Evolutionary conservation across 495 filamentous ascomycete species (phyloP).

Genomic region (Aspergillus steynii): DNA sequence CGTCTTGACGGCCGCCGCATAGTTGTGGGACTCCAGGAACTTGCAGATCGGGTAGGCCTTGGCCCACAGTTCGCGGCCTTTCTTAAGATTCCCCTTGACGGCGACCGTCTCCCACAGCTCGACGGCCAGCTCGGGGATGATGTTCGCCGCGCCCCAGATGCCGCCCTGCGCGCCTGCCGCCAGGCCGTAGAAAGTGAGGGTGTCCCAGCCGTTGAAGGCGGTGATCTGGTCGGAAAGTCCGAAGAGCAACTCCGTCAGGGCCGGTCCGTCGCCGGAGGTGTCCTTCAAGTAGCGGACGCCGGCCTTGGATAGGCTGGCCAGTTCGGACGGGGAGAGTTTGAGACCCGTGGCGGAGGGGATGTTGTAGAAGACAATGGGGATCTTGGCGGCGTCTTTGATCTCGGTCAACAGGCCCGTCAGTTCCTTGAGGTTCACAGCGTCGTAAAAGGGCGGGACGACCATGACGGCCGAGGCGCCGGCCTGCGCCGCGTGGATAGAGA

Average conservation of each 20-base stretch:
- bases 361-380: slow-evolving; percentile 40
- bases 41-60: slow-evolving; percentile 39
- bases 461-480: slow-evolving; percentile 35
- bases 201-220: slow-evolving; percentile 41
- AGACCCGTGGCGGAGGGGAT: slow-evolving; percentile 32
- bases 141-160: slow-evolving; percentile 39
- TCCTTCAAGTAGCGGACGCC: slow-evolving; percentile 40
- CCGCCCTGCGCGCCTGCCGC: slow-evolving; percentile 30
- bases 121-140: slow-evolving; percentile 39
- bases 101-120: slow-evolving; percentile 35
- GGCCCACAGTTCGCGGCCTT: slow-evolving; percentile 33
- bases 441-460: slow-evolving; percentile 44
- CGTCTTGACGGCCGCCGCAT: slow-evolving; percentile 35
- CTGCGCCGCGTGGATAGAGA: slow-evolving; percentile 32
- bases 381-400: slow-evolving; percentile 24
- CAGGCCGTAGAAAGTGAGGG: slow-evolving; percentile 39
- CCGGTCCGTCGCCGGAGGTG: slow-evolving; percentile 38
- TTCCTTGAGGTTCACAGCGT: slow-evolving; percentile 31
- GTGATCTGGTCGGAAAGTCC: slow-evolving; percentile 32
- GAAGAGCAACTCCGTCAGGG: slow-evolving; percentile 35
- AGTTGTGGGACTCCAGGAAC: slow-evolving; percentile 37
- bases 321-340: slow-evolving; percentile 25
- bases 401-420: slow-evolving; percentile 31
- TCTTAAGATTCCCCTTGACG: slow-evolving; percentile 30
- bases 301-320: slow-evolving; percentile 29